Evolutionary conservation across 768 basidiomycete genomes (phyloP).

Genomic region (Hygrophorus pudorinus): DNA sequence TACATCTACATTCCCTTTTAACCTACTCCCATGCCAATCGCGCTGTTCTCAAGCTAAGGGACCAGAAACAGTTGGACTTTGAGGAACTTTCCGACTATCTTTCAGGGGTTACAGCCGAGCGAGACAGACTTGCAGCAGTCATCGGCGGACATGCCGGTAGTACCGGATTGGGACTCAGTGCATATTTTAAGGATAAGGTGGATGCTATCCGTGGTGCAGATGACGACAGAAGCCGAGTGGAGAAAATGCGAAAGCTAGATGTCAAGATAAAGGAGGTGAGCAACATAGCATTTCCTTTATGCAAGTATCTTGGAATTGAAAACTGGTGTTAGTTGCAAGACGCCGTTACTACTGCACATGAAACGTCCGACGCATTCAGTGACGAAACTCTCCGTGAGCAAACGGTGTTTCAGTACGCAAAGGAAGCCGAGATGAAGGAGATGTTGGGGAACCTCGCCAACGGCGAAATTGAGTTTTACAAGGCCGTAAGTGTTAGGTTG

Average conservation of each 20-base stretch:
- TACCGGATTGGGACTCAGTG: constrained; percentile 73
- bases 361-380: constrained; percentile 94
- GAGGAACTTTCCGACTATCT: constrained; percentile 96
- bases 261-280: constrained; percentile 89
- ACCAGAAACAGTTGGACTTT: constrained; percentile 98
- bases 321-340: constrained; percentile 68
- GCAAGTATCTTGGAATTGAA: not conserved
- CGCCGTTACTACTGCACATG: constrained; percentile 89
- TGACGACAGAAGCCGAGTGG: constrained; percentile 86
- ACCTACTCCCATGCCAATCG: constrained; percentile 91
- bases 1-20: constrained; percentile 85
- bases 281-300: not conserved
- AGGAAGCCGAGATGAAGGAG: constrained; percentile 96
- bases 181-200: constrained; percentile 87
- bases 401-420: constrained; percentile 78
- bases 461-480: constrained; percentile 93
- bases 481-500: constrained; percentile 40
- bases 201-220: constrained; percentile 89
- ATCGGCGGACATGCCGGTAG: constrained; percentile 84
- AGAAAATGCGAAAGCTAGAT: constrained; percentile 90
- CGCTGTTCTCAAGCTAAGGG: constrained; percentile 88
- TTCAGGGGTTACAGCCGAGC: constrained; percentile 84
- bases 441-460: constrained; percentile 84
- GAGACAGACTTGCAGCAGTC: constrained; percentile 84
- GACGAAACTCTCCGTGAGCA: constrained; percentile 92